Base-by-base conservation (phyloP, 2,329 filamentous ascomycete genomes). In the Aspergillus uvarum region DNA sequence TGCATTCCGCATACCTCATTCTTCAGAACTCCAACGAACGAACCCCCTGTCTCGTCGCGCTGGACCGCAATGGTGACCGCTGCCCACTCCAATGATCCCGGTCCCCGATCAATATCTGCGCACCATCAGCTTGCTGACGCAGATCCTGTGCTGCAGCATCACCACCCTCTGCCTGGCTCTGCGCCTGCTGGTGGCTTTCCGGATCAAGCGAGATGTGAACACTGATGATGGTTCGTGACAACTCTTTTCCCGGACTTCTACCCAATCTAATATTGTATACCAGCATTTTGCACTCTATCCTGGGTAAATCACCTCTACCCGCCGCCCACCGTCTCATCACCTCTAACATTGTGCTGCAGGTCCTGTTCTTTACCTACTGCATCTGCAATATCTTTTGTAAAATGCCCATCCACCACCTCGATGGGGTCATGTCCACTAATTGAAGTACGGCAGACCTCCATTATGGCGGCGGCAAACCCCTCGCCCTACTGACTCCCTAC, bases 61-160 rank as follows among this genome's bases (percentile, higher is more conserved):
- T 35, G 32, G 32, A 35, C 12, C 32, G 32, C 32, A 35, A 44
- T 44, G 38, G 16, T 44, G 38, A 8, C 6, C 6, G 3, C 38
- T 44, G 38, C 16, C n/a, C 1, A 16, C n/a, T 2, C 38, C 5
- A 44, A 44, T 44, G 38, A 44, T 8, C 38, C 38, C 16, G 38
- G 38, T 16, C 5, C 10, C 7, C 47, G 26, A 50, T 24, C 22
- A 26, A 6, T 29, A 29, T 19, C 52, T 54, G n/a, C 42, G 38
- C 38, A 54, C 52, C 22, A 49, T 59, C 44, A 59, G 47, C 51
- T 21, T 59, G 4, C 31, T 51, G 38, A 54, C 56, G 12, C 56
- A 59, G 47, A 59, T 59, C 29, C 42, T 59, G 44, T 59, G 56
- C 22, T 52, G 47, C 32, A n/a, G 31, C 26, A 35, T 59, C 26